Base-by-base conservation (phyloP, 768 basidiomycete genomes). In the Kwoniella europaea region DNA sequence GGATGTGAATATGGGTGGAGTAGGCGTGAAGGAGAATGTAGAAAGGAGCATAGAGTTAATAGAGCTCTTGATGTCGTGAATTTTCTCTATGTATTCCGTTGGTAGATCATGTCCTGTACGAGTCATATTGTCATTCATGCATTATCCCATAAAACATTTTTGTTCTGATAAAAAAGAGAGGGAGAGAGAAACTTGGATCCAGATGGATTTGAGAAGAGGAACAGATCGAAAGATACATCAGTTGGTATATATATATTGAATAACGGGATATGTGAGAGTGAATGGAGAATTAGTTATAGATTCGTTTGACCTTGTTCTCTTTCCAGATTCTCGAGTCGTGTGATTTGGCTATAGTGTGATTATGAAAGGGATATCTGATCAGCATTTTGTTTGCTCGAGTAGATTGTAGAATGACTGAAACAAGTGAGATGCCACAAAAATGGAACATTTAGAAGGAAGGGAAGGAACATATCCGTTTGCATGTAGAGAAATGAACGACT, bases 331-430 rank as follows among this genome's bases (percentile, higher is more conserved):
- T 65, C 63, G 16, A 71, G 80, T 46, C 86, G 75, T 1, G 80
- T 69, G 54, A 87, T 83, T 82, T 87, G 87, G 65, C 87, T 87
- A 70, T 43, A 10, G 22, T n/a, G 15, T 35, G 16, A n/a, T 52
- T 1, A 52, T 10, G 20, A 9, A 5, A 55, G 4, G 12, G 18
- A 22, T 55, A 13, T 52, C 15, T 52, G 0, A 52, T 24, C 16
- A 24, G 24, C 1, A 55, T 16, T 61, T 9, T 42, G n/a, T 27
- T 2, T 27, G 27, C 27, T 27, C 27, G 27, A 27, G 2, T 27
- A 27, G 27, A 27, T 27, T 27, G 27, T 27, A 27, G 3, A 27
- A 27, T 27, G 27, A 27, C 27, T 4, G 27, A 27, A 27, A 27
- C 27, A 3, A 27, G 27, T 27, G 27, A 27, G 27, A 27, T 27